These are phyloP conservation scores for Apiotrichum montevideense DNA, from an alignment of 1,284 basidiomycete species.

Conservation along the genomic window DNA sequence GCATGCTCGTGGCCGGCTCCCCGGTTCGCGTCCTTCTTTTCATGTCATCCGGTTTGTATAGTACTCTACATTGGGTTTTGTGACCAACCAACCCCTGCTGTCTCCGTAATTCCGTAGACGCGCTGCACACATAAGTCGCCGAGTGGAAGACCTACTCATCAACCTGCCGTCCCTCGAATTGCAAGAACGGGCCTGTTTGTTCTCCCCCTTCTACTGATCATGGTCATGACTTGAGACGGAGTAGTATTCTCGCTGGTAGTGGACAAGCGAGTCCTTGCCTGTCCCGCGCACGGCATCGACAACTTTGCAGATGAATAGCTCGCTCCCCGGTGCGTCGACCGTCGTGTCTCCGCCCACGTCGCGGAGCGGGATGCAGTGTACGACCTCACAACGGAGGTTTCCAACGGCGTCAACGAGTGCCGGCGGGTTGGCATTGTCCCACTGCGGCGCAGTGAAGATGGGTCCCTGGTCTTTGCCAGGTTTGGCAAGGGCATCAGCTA, in stretches of 20 bases:
- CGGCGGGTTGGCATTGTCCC: slow-evolving; percentile 17
- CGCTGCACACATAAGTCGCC: not conserved
- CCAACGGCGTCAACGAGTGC: slow-evolving; percentile 21
- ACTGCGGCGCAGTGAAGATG: slow-evolving; percentile 22
- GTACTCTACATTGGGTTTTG: not conserved
- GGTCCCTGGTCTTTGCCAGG: slow-evolving; percentile 25
- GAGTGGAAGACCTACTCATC: too few relatives aligned
- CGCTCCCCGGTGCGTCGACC: slow-evolving; percentile 25
- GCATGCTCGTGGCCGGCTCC: too few relatives aligned
- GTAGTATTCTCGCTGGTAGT: slow-evolving; percentile 32
- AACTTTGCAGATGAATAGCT: slow-evolving; percentile 44
- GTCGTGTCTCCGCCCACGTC: slow-evolving; percentile 12
- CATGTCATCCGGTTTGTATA: slow-evolving; percentile 1
- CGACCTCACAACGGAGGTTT: slow-evolving; percentile 26
- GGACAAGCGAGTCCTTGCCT: slow-evolving; percentile 27
- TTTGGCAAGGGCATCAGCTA: slow-evolving; percentile 30
- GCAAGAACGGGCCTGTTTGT: too few relatives aligned
- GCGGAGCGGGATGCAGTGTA: slow-evolving; percentile 20
- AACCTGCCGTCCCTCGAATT: too few relatives aligned
- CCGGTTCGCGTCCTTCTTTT: not conserved
- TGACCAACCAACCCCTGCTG: too few relatives aligned
- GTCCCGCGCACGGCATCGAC: slow-evolving; percentile 15
- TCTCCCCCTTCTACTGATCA: not conserved
- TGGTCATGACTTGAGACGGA: slow-evolving; percentile 3
- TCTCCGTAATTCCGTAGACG: not conserved